Conservation (phyloP, 2,329 filamentous ascomycete genomes). For the Apiospora aurea region DNA sequence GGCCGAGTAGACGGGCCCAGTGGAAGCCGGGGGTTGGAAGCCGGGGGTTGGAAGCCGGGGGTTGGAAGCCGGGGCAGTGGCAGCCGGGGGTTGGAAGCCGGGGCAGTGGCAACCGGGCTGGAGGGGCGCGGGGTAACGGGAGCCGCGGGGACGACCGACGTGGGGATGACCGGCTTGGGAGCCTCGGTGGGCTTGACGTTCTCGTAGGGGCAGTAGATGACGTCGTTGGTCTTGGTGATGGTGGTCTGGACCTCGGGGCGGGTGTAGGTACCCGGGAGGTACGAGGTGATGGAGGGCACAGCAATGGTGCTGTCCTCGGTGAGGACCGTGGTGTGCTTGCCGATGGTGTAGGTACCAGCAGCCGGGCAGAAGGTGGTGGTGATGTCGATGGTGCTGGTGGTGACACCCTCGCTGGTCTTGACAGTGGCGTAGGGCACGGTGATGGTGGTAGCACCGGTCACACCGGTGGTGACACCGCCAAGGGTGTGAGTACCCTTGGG, state of each 20-base stretch:
- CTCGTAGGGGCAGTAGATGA: conserved; percentile 74
- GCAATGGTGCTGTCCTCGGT: conserved; percentile 62
- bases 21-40: neutral
- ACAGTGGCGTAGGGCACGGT: conserved; percentile 74
- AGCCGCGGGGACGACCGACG: conserved; percentile 36
- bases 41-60: too few species aligned
- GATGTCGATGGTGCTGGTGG: conserved; percentile 71
- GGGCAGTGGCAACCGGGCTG: neutral
- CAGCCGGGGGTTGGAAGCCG: conserved; percentile 23
- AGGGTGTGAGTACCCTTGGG: conserved; percentile 71
- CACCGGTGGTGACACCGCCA: conserved; percentile 76
- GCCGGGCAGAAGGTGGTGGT: conserved; percentile 78
- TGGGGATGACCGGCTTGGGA: conserved; percentile 34
- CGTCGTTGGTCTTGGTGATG: conserved; percentile 70
- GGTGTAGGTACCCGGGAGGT: conserved; percentile 76
- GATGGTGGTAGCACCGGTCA: conserved; percentile 70
- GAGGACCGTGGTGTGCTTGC: conserved; percentile 69
- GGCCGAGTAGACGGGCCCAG: conserved; percentile 32
- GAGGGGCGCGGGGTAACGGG: conserved; percentile 35
- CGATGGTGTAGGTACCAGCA: conserved; percentile 79
- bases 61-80: too few species aligned
- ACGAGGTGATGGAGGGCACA: conserved; percentile 70
- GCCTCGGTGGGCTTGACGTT: conserved; percentile 41
- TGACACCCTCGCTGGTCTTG: conserved; percentile 63
- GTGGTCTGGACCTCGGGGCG: conserved; percentile 71